phyloP scores from a whole-genome alignment of 257 asterid genomes.

The Solanum paucissectum region DNA sequence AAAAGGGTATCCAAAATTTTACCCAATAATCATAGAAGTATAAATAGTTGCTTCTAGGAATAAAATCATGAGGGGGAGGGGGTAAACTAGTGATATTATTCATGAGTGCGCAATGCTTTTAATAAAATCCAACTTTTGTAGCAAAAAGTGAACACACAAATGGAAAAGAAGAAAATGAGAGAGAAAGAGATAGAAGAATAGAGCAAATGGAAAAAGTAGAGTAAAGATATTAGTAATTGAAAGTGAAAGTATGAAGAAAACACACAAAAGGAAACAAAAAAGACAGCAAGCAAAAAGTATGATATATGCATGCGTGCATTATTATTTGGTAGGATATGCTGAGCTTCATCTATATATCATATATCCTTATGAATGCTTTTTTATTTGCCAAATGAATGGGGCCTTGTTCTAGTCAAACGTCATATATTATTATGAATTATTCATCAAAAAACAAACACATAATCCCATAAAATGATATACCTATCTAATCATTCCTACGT shows the following conservation, averaged over 20 bases:
- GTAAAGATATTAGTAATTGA: background rate
- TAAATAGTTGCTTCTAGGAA: background rate
- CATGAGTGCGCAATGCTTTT: background rate
- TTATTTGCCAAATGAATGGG: background rate
- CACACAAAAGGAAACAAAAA: background rate
- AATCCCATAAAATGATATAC: background rate
- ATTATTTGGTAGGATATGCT: conserved; percentile 3
- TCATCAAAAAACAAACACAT: background rate
- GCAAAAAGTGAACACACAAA: background rate
- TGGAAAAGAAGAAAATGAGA: background rate
- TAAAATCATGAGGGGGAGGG: background rate
- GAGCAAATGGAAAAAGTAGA: background rate
- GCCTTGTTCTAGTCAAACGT: background rate
- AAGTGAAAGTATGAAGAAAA: background rate
- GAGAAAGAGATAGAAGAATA: background rate
- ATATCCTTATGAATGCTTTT: background rate
- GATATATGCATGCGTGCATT: conserved; percentile 8
- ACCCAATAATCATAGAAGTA: background rate
- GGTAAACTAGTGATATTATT: background rate
- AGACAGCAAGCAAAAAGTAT: background rate
- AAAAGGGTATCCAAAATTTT: background rate
- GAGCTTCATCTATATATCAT: background rate
- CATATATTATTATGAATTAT: background rate
- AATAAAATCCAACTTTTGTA: background rate
- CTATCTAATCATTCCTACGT: background rate